phyloP scores from a whole-genome alignment of 305 asterid species.

The Euphrasia arctica region DNA sequence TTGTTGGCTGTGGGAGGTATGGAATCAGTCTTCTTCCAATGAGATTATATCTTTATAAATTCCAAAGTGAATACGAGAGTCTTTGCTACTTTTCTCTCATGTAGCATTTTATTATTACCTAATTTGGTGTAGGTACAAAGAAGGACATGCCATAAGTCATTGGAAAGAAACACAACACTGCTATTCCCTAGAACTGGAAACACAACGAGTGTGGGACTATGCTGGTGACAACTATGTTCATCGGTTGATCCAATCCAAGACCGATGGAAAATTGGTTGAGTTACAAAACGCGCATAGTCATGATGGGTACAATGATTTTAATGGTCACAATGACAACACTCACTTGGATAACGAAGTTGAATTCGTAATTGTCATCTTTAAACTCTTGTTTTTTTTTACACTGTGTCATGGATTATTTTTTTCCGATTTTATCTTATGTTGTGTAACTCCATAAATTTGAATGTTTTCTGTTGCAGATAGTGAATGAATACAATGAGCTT shows the following conservation, averaged over 20 bases:
- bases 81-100: conserved; percentile 7
- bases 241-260: conserved; percentile 86
- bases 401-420: conserved; percentile 21
- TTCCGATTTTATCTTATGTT: conserved; percentile 12
- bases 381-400: conserved; percentile 16
- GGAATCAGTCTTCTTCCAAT: conserved; percentile 20
- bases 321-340: conserved; percentile 51
- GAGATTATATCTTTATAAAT: conserved; percentile 21
- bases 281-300: conserved; percentile 50
- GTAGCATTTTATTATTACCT: conserved; percentile 11
- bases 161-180: conserved; percentile 98
- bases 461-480: conserved; percentile 58
- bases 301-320: conserved; percentile 47
- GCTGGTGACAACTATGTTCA: conserved; percentile 97
- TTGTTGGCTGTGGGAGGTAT: conserved; percentile 94
- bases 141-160: conserved; percentile 75
- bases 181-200: conserved; percentile 94
- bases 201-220: conserved; percentile 95
- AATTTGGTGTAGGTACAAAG: conserved; percentile 55
- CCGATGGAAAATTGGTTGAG: conserved; percentile 92
- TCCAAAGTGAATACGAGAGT: conserved; percentile 18
- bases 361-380: conserved; percentile 44
- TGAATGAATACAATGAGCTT: conserved; percentile 86
- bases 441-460: conserved; percentile 22
- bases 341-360: conserved; percentile 65